phyloP scores from a whole-genome alignment of 169 alveolate species.

The Perkinsus olseni region DNA sequence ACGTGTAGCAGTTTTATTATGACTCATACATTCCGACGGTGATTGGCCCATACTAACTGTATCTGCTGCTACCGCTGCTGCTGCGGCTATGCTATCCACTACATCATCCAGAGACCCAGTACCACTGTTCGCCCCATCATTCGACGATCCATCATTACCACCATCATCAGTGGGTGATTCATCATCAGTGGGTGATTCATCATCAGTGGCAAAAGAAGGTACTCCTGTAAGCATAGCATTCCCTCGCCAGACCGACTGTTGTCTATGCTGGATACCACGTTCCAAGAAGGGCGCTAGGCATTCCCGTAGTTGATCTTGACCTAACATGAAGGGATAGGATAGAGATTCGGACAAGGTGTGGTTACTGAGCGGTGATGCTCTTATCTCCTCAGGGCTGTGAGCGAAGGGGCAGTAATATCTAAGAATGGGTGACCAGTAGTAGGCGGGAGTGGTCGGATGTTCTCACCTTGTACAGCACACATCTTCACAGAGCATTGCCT shows the following conservation, averaged over 20 bases:
- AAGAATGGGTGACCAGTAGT: background rate
- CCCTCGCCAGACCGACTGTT: background rate
- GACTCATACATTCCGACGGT: too few species aligned
- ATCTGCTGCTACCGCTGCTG: background rate
- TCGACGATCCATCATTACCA: too few species aligned
- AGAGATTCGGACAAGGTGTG: background rate
- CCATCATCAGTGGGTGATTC: too few species aligned
- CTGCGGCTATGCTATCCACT: background rate
- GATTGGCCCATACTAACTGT: background rate
- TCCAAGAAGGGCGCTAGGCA: background rate
- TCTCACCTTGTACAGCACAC: background rate
- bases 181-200: too few species aligned
- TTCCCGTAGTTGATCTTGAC: background rate
- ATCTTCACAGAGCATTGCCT: background rate
- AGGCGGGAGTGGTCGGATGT: background rate
- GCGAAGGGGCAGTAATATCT: background rate
- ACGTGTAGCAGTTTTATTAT: too few species aligned
- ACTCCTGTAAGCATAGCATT: background rate
- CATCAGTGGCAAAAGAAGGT: background rate
- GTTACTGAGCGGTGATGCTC: background rate
- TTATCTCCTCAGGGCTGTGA: background rate
- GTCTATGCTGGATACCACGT: background rate
- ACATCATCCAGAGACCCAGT: background rate
- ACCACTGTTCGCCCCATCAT: background rate
- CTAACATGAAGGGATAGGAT: background rate